Evolutionary conservation across 1,139 yeast genomes (phyloP).

Genomic region (Magnusiomyces tetraspermus): DNA sequence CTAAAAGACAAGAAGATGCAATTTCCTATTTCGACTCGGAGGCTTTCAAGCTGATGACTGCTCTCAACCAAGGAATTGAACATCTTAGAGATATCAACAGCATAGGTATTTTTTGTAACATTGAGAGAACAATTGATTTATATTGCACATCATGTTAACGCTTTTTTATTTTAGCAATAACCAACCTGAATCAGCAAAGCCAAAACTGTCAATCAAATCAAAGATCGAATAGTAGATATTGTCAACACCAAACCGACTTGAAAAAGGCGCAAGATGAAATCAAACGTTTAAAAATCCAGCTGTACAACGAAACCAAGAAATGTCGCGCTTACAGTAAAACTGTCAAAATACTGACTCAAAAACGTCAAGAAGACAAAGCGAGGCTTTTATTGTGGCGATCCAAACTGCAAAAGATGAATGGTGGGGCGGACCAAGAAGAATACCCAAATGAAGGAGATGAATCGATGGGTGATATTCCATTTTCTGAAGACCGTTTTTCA

Average conservation of each 20-base stretch:
- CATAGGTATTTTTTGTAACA: background rate
- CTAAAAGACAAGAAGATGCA: background rate
- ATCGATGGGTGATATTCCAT: background rate
- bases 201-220: background rate
- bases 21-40: background rate
- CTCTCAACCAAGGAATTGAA: background rate
- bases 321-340: background rate
- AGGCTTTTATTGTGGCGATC: background rate
- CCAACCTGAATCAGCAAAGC: background rate
- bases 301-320: background rate
- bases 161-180: background rate
- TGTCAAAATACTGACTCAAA: background rate
- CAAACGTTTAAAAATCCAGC: background rate
- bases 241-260: background rate
- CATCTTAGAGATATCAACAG: background rate
- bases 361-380: background rate
- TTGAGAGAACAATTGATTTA: background rate
- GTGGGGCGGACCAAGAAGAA: background rate
- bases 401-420: background rate
- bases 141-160: background rate
- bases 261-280: background rate
- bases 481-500: no score
- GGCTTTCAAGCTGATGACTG: background rate
- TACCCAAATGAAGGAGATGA: background rate
- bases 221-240: background rate